Conservation (phyloP, 257 asterid genomes). For the Agastache rugosa region DNA sequence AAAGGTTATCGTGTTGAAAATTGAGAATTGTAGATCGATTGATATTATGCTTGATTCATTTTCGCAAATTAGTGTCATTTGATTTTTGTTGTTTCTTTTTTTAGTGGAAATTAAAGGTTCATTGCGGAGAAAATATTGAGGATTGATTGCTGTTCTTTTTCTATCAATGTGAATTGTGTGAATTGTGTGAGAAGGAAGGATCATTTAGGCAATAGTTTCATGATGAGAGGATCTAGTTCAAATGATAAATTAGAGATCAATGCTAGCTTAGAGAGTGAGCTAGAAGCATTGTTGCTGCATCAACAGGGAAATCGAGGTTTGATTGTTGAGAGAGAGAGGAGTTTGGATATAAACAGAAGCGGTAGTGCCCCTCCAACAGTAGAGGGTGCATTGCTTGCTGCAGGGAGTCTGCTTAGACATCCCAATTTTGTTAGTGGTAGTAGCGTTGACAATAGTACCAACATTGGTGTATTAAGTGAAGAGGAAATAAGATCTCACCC, state of each 20-base stretch:
- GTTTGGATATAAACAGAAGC: constrained; percentile 60
- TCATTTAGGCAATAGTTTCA: constrained; percentile 29
- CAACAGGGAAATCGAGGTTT: constrained; percentile 52
- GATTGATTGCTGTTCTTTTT: too few relatives aligned
- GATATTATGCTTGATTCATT: too few relatives aligned
- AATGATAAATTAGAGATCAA: constrained; percentile 52
- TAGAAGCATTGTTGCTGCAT: constrained; percentile 62
- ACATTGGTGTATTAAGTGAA: constrained; percentile 50
- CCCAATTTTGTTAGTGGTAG: constrained; percentile 45
- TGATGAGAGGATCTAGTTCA: constrained; percentile 56
- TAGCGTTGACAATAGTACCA: constrained; percentile 17
- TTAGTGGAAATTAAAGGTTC: too few relatives aligned
- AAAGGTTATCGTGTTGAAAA: constrained; percentile 24
- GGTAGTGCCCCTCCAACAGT: constrained; percentile 90
- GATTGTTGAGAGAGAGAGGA: constrained; percentile 57
- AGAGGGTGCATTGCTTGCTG: constrained; percentile 69
- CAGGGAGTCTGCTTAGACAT: constrained; percentile 51
- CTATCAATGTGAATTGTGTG: constrained; percentile 36
- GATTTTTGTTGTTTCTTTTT: too few relatives aligned
- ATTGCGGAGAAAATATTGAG: too few relatives aligned
- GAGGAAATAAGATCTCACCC: constrained; percentile 84
- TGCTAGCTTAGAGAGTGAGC: constrained; percentile 57
- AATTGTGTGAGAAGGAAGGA: too few relatives aligned
- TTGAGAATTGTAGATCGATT: constrained; percentile 25
- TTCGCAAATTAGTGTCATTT: too few relatives aligned